These are phyloP conservation scores for Camellia lanceoleosa DNA, from an alignment of 148 eudicot species.

Conservation along the genomic window DNA sequence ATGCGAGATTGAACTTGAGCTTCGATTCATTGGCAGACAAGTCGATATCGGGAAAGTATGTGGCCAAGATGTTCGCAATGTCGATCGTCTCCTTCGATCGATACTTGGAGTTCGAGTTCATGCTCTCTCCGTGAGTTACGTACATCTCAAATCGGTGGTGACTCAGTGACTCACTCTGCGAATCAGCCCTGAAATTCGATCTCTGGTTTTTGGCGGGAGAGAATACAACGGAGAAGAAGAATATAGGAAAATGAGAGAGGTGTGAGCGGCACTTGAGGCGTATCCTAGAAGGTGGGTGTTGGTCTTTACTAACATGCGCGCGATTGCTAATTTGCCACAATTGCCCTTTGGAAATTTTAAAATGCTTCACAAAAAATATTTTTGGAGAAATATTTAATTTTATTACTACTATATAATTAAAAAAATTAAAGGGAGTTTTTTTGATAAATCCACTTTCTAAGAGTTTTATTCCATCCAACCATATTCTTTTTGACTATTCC, in stretches of 20 bases:
- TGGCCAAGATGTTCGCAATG: slow-evolving; percentile 39
- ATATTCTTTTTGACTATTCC: too few relatives aligned
- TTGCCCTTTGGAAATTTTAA: too few relatives aligned
- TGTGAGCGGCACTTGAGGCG: neutral
- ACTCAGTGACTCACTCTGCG: neutral
- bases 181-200: neutral
- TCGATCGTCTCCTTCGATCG: slow-evolving; percentile 24
- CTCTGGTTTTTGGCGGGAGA: slow-evolving; percentile 20
- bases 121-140: slow-evolving; percentile 25
- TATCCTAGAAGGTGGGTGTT: neutral
- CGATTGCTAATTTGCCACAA: neutral
- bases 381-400: too few relatives aligned
- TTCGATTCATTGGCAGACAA: slow-evolving; percentile 41
- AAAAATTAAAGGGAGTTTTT: too few relatives aligned
- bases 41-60: slow-evolving; percentile 61
- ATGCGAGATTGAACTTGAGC: slow-evolving; percentile 41
- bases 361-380: too few relatives aligned
- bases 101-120: slow-evolving; percentile 22
- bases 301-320: slow-evolving; percentile 3
- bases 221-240: neutral
- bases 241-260: neutral
- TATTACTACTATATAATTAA: too few relatives aligned
- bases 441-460: too few relatives aligned
- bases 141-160: slow-evolving; percentile 4
- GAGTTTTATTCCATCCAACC: too few relatives aligned